phyloP scores from a whole-genome alignment of 2,329 filamentous ascomycete species.

The Cucurbitaria berberidis region DNA sequence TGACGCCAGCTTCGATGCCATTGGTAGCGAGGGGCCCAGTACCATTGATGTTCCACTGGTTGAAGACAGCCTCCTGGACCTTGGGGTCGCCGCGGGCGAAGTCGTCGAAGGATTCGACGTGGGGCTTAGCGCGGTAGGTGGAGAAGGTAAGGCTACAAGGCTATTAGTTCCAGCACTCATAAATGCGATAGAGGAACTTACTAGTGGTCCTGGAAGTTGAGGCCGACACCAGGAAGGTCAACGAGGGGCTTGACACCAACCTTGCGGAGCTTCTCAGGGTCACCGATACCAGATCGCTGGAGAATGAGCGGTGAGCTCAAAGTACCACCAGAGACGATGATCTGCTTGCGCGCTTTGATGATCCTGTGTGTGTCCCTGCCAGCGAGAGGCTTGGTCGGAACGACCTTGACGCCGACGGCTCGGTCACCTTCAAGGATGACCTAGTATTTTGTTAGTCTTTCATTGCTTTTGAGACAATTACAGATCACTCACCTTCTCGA shows the following conservation, averaged over 20 bases:
- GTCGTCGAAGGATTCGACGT: constrained; percentile 80
- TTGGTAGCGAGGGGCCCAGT: constrained; percentile 80
- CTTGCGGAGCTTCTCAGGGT: constrained; percentile 72
- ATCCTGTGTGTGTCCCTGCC: constrained; percentile 59
- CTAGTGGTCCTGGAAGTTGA: constrained; percentile 80
- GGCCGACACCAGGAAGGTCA: constrained; percentile 73
- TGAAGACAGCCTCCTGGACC: constrained; percentile 73
- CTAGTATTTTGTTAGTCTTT: constrained; percentile 1
- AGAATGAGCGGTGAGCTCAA: constrained; percentile 76
- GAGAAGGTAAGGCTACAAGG: constrained; percentile 65
- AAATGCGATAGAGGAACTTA: constrained; percentile 17
- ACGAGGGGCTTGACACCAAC: constrained; percentile 72
- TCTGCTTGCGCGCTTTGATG: constrained; percentile 74
- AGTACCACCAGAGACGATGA: constrained; percentile 75
- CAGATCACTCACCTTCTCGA: constrained; percentile 63
- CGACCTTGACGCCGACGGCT: constrained; percentile 73
- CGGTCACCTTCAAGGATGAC: constrained; percentile 74
- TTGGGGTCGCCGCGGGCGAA: constrained; percentile 76
- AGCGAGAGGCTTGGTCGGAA: constrained; percentile 72
- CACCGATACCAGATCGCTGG: constrained; percentile 75
- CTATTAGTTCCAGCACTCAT: not conserved
- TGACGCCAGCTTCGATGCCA: constrained; percentile 80
- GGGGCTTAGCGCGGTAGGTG: constrained; percentile 73
- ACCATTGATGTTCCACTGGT: constrained; percentile 80
- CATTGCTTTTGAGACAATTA: not conserved